Evolutionary conservation across 1,284 basidiomycete genomes (phyloP), one percentile per base, ranked within the genome.

Genomic region (Pseudozyma hubeiensis): DNA sequence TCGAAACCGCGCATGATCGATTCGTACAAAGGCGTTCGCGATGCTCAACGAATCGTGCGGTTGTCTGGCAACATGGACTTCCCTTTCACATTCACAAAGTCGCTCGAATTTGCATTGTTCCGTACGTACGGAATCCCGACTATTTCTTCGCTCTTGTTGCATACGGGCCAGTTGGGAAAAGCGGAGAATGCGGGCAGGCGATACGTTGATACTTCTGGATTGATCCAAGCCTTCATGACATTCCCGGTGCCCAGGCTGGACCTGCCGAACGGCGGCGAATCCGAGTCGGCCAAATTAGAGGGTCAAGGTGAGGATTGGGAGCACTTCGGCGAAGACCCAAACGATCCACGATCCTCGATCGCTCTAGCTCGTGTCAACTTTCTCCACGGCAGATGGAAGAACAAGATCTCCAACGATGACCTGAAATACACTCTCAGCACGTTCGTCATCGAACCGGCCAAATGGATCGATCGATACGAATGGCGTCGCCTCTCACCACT

Each of bases 211-310:
- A 64, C 63, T 55, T 53, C 66, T 53, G 46, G 44, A 56, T 50
- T 54, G 31, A 53, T 57, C 59, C 80, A 87, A 72, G 55, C 57
- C 4, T 69, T 88, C 43, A 74, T 76, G 33, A 75, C 77, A 8
- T 76, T 92, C 92, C 89, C 97, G 90, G 82, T 94, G 89, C 14
- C 88, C 89, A 0, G 87, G 81, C 1, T 79, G 53, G 44, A 97
- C 90, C 33, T 89, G 86, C 47, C 87, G 1, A 59, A 68, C 17
- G 65, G 60, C 24, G 65, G 60, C 9, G 65, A 68, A 19, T 11
- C 46, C 3, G 46, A 48, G 9, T 16, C 39, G 0, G 7, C 7
- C 11, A 39, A 52, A 0, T 7, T 11, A 7, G 11, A 41, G 6
- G 9, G 16, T 4, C 46, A 29, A 5, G 49, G 35, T 1, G 47